Evolutionary conservation across 306 rosid genomes (phyloP), one percentile per base, ranked within the genome.

Genomic region (Pterocarpus santalinus): DNA sequence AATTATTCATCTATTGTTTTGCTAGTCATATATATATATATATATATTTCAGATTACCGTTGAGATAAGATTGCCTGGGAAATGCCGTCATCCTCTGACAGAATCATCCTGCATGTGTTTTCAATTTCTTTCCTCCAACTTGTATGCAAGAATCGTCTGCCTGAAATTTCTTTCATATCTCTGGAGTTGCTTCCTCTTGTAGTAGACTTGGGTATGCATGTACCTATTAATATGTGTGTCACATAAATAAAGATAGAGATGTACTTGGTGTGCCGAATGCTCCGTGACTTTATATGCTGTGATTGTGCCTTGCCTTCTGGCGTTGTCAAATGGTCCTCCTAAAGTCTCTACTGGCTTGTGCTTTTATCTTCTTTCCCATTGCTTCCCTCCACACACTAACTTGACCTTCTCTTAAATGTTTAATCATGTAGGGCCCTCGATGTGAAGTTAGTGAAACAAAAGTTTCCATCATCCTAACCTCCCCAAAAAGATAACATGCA

Each of bases 291-390:
- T 22, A 22, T 22, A 22, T 22, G 28, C 28, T 22, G 32, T 43
- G 70, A 36, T 17, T 17, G 36, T 58, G 65, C 65, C 36, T 44
- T 82, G 75, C 69, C 35, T 22, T 22, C 28, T 22, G 28, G 79
- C 81, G 58, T 80, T 17, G n/a, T 46, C 7, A 49, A 79, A 90
- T 89, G 92, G 92, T 89, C 92, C 92, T 86, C 92, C 88, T 51
- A 73, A 22, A 67, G 76, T 11, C 62, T 46, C 74, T 32, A 49
- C 30, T 69, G 56, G 58, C 57, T 51, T 74, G 82, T 70, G 79
- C 72, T 75, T 86, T 78, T 75, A 85, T 87, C 88, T 80, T 73
- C 83, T 83, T 69, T 78, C 64, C 86, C 85, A 63, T 79, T 58
- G 56, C 76, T 83, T 84, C 73, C 85, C 86, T 85, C 87, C 88